These are phyloP conservation scores for Phytophthora macrochlamydospora DNA, from an alignment of 352 stramenopile genomes.

Conservation along the genomic window DNA sequence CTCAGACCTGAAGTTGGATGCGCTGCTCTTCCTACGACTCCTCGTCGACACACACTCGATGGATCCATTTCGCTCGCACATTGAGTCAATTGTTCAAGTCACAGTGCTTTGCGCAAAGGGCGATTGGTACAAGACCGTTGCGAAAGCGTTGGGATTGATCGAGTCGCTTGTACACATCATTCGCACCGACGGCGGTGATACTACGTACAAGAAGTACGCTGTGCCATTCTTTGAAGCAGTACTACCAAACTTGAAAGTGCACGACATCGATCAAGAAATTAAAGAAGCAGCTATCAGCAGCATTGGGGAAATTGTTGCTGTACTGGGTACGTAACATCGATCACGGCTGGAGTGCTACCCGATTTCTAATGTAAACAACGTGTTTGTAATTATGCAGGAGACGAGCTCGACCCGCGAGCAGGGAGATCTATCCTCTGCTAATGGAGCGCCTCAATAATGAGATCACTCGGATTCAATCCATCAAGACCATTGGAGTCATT, in stretches of 20 bases:
- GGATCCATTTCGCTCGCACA: constrained; percentile 75
- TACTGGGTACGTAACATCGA: constrained; percentile 45
- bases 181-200: constrained; percentile 40
- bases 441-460: constrained; percentile 98
- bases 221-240: constrained; percentile 92
- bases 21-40: constrained; percentile 92
- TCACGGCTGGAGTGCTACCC: background rate
- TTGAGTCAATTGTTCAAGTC: constrained; percentile 85
- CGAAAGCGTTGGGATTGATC: constrained; percentile 94
- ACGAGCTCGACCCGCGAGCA: constrained; percentile 82
- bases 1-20: constrained; percentile 97
- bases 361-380: constrained; percentile 4
- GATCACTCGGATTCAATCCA: constrained; percentile 96
- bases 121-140: constrained; percentile 99
- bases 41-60: constrained; percentile 92
- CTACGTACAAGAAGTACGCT: constrained; percentile 63
- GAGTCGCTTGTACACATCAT: constrained; percentile 90
- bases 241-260: constrained; percentile 93
- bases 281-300: constrained; percentile 96
- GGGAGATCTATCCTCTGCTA: constrained; percentile 90
- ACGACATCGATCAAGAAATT: constrained; percentile 99
- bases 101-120: constrained; percentile 91
- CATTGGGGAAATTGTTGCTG: constrained; percentile 89
- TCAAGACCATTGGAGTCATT: constrained; percentile 95
- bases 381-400: constrained; percentile 42